Base-by-base conservation (phyloP, 2,329 filamentous ascomycete species). In the Ophiocordyceps camponoti-floridani region DNA sequence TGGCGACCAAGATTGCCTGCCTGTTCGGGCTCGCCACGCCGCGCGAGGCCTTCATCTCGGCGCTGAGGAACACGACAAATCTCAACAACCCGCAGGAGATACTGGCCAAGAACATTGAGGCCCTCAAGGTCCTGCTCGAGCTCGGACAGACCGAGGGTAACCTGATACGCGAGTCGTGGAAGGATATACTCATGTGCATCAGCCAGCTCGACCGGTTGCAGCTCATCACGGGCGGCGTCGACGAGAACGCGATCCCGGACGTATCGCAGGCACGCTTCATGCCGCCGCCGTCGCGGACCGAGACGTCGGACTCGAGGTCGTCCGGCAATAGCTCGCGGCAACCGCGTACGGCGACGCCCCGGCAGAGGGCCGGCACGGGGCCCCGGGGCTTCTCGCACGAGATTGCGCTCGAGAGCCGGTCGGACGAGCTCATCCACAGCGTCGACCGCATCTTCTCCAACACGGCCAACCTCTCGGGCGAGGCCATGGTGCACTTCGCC, bases 391-490 rank as follows among this genome's bases (percentile, higher is more conserved):
- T 82, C 51, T 79, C 77, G 1, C 66, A 75, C 38, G 88, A 94
- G 50, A 86, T 96, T 52, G 93, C 89, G 0, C 77, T 89, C 47
- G 89, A 96, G 60, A 89, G 84, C 56, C 79, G 88, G 43, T 95
- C 89, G 0, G 85, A 93, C 47, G 88, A 95, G 50, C 87, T 95
- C 54, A 79, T 96, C 52, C 85, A 88, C 53, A 82, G 83, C 26
- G 88, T 98, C 4, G 93, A 98, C 61, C 77, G 86, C 37, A 96
- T 98, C 54, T 98, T 98, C 58, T 94, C 87, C 42, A 94, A 93
- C 57, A 96, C 91, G 0, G 89, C 88, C 9, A 88, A 93, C 53
- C 72, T 98, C 2, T 88, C 84, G 4, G 88, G 88, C 47, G 87
- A 95, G 52, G 88, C 89, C 3, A 98, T 98, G 55, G 84, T 96